These are phyloP conservation scores for Omphalotus guepiniiformis DNA, from an alignment of 768 basidiomycete genomes.

Conservation along the genomic window DNA sequence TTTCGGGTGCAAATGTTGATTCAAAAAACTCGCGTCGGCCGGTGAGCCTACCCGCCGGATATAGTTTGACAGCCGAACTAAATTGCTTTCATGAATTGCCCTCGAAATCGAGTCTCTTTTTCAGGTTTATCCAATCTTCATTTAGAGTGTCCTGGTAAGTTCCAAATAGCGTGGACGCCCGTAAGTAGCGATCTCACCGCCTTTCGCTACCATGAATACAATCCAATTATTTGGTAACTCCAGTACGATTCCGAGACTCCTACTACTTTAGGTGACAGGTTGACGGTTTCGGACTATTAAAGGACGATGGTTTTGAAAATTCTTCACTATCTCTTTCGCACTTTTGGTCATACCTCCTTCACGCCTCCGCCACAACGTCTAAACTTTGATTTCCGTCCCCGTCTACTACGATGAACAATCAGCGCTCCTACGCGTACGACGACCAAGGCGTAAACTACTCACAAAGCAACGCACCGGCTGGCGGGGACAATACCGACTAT, in stretches of 20 bases:
- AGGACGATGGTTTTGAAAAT: conserved; percentile 25
- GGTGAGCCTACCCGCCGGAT: not conserved
- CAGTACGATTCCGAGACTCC: conserved; percentile 36
- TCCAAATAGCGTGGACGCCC: conserved; percentile 29
- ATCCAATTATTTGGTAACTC: conserved; percentile 35
- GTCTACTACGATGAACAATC: conserved; percentile 34
- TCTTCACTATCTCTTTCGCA: conserved; percentile 15
- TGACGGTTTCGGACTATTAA: conserved; percentile 42
- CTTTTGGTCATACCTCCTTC: conserved; percentile 12
- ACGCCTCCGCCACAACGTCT: conserved; percentile 21
- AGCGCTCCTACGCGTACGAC: conserved; percentile 40
- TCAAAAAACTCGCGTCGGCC: not conserved
- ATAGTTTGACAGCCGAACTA: conserved; percentile 5
- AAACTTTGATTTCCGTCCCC: conserved; percentile 11
- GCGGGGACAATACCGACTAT: not conserved
- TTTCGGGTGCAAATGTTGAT: not conserved
- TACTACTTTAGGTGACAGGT: conserved; percentile 38
- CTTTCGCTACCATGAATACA: conserved; percentile 39
- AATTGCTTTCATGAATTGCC: conserved; percentile 1
- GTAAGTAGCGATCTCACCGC: conserved; percentile 38
- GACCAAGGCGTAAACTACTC: conserved; percentile 25
- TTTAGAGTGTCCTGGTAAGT: conserved; percentile 30
- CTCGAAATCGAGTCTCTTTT: conserved; percentile 5
- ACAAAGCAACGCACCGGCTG: not conserved
- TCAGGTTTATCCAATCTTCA: conserved; percentile 13